Evolutionary conservation across 2,329 filamentous ascomycete species (phyloP), one percentile per base, ranked within the genome.

Genomic region (Pezicula radicicola): DNA sequence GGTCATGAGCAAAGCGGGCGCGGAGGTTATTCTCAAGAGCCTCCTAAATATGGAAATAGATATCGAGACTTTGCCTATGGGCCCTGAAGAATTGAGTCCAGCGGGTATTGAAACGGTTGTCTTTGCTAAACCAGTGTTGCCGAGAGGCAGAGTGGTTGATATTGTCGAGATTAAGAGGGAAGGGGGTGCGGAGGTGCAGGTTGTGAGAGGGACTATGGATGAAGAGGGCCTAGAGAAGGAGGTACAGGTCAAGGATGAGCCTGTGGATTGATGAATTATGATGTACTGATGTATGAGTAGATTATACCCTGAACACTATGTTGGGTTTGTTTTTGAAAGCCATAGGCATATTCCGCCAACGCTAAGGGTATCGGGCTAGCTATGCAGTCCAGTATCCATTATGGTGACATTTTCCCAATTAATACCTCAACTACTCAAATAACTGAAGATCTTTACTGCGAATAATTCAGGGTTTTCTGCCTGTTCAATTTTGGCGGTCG

Each of bases 1-100:
- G 63, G 91, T 97, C 9, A 94, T 97, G 87, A 94, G 89, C 64
- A 97, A 97, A 70, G 89, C 87, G 0, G 93, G 93, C 0, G 87
- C 88, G 7, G 83, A 82, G 51, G 91, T 97, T 21, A 84, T 97
- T 28, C 72, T 97, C 52, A 88, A 87, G 70, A 83, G 80, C 55
- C 66, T 97, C 50, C 68, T 97, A 48, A 86, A 87, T 18, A 76
- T 84, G 67, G 83, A 91, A 28, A 88, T 97, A 51, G 89, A 96
- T 68, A 72, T 95, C 4, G 90, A 96, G 37, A 75, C 78, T n/a
- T 70, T 97, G 64, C 92, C 92, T 0, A 94, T 91, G 84, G 92
- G 91, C 0, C 85, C 87, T 2, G 90, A 94, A 60, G 78, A 85
- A 55, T 76, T 82, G 50, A 80, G 79, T 16, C 87, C 85, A 0